Base-by-base conservation (phyloP, 352 stramenopile species). In the Peronospora destructor region DNA sequence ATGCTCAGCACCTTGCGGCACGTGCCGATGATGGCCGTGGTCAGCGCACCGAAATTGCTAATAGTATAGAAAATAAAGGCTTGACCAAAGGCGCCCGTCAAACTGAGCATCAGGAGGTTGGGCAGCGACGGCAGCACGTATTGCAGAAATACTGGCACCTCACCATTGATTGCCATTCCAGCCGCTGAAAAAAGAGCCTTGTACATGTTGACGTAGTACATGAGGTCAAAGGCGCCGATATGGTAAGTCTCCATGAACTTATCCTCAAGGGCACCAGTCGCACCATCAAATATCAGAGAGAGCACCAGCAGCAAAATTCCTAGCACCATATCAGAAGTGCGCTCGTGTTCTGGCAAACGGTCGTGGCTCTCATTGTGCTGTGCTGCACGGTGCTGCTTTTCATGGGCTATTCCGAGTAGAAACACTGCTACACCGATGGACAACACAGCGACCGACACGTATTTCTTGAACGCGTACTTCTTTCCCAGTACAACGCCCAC, bases 61-160 rank as follows among this genome's bases (percentile, higher is more conserved):
- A 93, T 88, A 6, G 80, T 91, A 53, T 85, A 88, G 64, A 91
- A 93, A 53, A 93, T 84, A 64, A 88, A 91, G 6, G 77, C 82
- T 49, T 93, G 82, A 29, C 82, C 82, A 19, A 86, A 68, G 0
- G 82, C 82, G 17, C 82, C 82, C 0, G 80, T 91, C 2, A 86
- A 45, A 49, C 82, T 91, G 35, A 93, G 58, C 39, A 90, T 56
- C 23, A 90, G 37, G 6, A 92, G 63, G 49, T 75, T 84, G 1
- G 72, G 72, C 17, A 87, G 49, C 25, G 73, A 77, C 34, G 76
- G 76, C 5, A 76, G 40, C 4, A 79, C 67, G 38, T 85, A 71
- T 38, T 83, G 59, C n/a, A 90, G 35, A 34, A 86, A 84, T 2
- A 68, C 61, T 0, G 69, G 71, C 7, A 90, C 60, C 49, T 91